phyloP scores from a whole-genome alignment of 78 protist genomes.

The Dictyostelium firmibasis region DNA sequence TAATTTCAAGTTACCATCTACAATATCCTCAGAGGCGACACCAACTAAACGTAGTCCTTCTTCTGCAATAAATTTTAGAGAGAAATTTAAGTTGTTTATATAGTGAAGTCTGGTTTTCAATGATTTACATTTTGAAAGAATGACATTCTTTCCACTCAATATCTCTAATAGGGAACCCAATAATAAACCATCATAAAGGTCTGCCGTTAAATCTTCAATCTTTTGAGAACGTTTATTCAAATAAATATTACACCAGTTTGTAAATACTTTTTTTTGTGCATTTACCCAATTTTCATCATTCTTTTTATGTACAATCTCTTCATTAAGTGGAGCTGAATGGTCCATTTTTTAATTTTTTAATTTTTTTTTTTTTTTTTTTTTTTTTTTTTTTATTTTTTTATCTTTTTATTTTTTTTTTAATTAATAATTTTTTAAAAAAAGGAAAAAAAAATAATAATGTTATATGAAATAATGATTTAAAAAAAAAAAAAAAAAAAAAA shows the following conservation, averaged over 20 bases:
- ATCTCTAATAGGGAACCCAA: constrained; percentile 83
- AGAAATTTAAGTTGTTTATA: constrained; percentile 51
- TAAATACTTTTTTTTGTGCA: constrained; percentile 78
- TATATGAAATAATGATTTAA: too few species aligned
- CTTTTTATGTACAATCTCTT: neutral
- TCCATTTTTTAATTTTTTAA: neutral
- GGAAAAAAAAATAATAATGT: neutral
- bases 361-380: too few species aligned
- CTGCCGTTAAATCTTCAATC: constrained; percentile 75
- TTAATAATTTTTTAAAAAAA: too few species aligned
- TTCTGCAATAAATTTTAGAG: constrained; percentile 18
- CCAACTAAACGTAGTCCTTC: constrained; percentile 71
- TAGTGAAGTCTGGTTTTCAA: constrained; percentile 9
- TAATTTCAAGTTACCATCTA: constrained; percentile 40
- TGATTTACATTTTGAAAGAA: neutral
- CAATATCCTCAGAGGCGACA: constrained; percentile 59
- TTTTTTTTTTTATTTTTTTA: too few species aligned
- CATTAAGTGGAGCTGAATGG: neutral
- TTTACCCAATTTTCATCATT: neutral
- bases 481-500: too few species aligned
- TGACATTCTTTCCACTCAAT: constrained; percentile 64
- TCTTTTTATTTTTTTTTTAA: too few species aligned
- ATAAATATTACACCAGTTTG: constrained; percentile 89
- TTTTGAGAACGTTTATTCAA: constrained; percentile 37
- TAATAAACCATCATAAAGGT: constrained; percentile 82